These are phyloP conservation scores for Penicillium diatomitis DNA, from an alignment of 495 filamentous ascomycete genomes.

Conservation along the genomic window DNA sequence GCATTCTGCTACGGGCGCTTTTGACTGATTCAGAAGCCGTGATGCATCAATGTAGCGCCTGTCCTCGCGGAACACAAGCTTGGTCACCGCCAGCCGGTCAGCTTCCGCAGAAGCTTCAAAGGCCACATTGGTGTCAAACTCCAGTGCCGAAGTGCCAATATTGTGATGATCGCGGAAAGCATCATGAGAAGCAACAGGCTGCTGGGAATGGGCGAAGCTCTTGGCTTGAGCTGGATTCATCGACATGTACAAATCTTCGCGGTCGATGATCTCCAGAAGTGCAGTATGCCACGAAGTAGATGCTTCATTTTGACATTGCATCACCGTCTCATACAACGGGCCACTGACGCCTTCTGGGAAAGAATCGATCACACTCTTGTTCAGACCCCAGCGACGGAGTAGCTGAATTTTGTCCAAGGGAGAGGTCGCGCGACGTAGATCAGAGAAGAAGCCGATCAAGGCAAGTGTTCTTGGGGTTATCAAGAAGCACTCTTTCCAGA, in stretches of 20 bases:
- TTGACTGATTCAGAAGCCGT: slow-evolving; percentile 66
- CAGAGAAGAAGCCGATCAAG: slow-evolving; percentile 48
- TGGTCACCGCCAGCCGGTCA: slow-evolving; percentile 71
- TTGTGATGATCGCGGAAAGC: slow-evolving; percentile 65
- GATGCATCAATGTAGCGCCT: slow-evolving; percentile 75
- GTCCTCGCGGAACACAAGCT: slow-evolving; percentile 83
- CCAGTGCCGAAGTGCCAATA: slow-evolving; percentile 53
- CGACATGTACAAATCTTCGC: slow-evolving; percentile 69
- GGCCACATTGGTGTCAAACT: slow-evolving; percentile 47
- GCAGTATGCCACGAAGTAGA: slow-evolving; percentile 63
- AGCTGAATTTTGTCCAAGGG: slow-evolving; percentile 32
- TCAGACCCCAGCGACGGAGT: slow-evolving; percentile 36
- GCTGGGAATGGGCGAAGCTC: slow-evolving; percentile 26
- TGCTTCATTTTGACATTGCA: slow-evolving; percentile 69
- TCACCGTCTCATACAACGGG: slow-evolving; percentile 75
- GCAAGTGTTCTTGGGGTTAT: slow-evolving; percentile 59
- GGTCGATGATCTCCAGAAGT: slow-evolving; percentile 65
- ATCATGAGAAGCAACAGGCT: slow-evolving; percentile 47
- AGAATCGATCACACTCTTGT: slow-evolving; percentile 49
- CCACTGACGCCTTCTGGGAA: slow-evolving; percentile 74
- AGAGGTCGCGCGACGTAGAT: slow-evolving; percentile 23
- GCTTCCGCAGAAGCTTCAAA: slow-evolving; percentile 62
- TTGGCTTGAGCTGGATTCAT: slow-evolving; percentile 37
- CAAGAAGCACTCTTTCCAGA: slow-evolving; percentile 34
- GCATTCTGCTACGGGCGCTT: slow-evolving; percentile 66